Conservation (phyloP, 192 early-diverging fungal genomes). For the Kickxella alabastrina region DNA sequence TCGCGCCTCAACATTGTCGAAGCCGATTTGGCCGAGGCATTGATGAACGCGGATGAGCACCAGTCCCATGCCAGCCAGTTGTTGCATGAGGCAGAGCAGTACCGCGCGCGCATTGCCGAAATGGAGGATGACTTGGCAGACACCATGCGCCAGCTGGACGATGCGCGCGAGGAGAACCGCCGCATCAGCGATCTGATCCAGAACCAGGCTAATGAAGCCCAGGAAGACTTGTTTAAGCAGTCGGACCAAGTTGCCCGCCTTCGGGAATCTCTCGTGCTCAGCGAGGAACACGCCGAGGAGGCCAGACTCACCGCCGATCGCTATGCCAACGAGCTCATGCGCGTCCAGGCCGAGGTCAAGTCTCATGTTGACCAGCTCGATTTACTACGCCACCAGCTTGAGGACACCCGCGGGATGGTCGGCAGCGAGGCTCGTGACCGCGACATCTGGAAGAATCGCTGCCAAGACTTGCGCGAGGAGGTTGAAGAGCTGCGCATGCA, state of each 20-base stretch:
- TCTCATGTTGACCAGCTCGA: constrained; percentile 17
- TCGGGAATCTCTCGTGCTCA: constrained; percentile 14
- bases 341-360: constrained; percentile 41
- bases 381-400: constrained; percentile 16
- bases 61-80: constrained; percentile 6
- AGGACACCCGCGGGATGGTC: constrained; percentile 28
- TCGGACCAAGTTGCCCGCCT: constrained; percentile 13
- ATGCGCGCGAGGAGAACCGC: constrained; percentile 8
- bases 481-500: constrained; percentile 27
- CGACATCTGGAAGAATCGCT: constrained; percentile 45
- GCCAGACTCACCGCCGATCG: constrained; percentile 20
- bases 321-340: constrained; percentile 37
- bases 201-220: constrained; percentile 2
- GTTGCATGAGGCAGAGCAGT: constrained; percentile 6
- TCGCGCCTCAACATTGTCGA: constrained; percentile 17
- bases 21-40: constrained; percentile 23
- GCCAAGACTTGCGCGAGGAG: constrained; percentile 45
- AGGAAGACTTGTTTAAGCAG: constrained; percentile 16
- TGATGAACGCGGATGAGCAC: constrained; percentile 20
- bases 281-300: constrained; percentile 30
- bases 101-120: constrained; percentile 8
- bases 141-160: constrained; percentile 23
- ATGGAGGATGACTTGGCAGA: constrained; percentile 20
- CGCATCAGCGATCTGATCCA: background rate
- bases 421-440: constrained; percentile 42